Base-by-base conservation (phyloP, 1,284 basidiomycete genomes). In the Sporisorium graminicola region DNA sequence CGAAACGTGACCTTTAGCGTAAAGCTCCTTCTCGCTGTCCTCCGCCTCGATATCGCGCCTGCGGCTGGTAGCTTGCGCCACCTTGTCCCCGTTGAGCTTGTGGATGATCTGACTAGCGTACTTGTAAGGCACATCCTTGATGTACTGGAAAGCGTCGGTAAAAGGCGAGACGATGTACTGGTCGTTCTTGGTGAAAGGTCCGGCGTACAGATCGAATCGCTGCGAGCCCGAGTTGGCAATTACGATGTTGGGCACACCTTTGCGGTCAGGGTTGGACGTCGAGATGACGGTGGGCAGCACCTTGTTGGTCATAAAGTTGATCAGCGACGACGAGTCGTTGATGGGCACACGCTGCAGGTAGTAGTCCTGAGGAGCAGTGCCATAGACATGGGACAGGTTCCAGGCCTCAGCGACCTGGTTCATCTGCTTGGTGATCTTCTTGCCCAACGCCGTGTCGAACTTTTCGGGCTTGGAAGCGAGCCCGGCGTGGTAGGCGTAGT, bases 141-240 rank as follows among this genome's bases (percentile, higher is more conserved):
- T 57, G 74, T 77, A 80, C 66, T 81, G 68, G 65, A 84, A 84
- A 12, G 70, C 71, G 35, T 83, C 82, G 33, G 62, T 74, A 66
- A 84, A 84, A 13, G 81, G 81, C n/a, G 74, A 79, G 10, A 81
- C 80, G 20, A 82, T 79, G 77, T 82, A 78, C 73, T 82, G 67
- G 62, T 84, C 82, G 58, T 83, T 82, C 61, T 81, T 80, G 22
- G 80, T 81, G 31, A 84, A 82, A 20, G 63, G 55, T 3, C 82
- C 82, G 5, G 74, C 66, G 37, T 80, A 81, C 18, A 81, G 63
- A 29, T 83, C 81, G 59, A 82, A 82, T 40, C 82, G 76, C 71
- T 83, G 82, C 33, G 72, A 74, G 3, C 82, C 82, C 37, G 62
- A 77, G 73, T 84, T 84, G 60, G 81, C 75, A 18, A 84, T 62